These are phyloP conservation scores for Trichaptum fuscoviolaceum DNA, from an alignment of 768 basidiomycete species.

Conservation along the genomic window DNA sequence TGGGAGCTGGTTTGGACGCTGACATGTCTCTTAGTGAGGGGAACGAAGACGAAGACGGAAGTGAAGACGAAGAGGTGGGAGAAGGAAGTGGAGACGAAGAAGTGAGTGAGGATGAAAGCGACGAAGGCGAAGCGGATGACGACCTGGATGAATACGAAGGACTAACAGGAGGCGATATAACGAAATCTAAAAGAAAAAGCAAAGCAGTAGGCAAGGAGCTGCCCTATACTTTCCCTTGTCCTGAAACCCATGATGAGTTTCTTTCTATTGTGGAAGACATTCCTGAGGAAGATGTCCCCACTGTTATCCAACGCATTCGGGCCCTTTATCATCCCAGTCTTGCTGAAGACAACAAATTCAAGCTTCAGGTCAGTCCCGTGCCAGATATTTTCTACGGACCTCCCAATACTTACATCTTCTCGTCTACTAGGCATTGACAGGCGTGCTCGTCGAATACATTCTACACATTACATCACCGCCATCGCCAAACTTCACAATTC, in stretches of 20 bases:
- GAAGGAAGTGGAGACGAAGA: constrained; percentile 23
- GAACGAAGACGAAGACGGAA: constrained; percentile 31
- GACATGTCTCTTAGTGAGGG: constrained; percentile 33
- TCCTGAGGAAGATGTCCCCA: constrained; percentile 66
- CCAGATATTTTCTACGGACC: constrained; percentile 2
- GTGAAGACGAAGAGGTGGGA: constrained; percentile 26
- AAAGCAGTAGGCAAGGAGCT: constrained; percentile 50
- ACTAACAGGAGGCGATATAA: constrained; percentile 12
- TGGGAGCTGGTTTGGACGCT: constrained; percentile 29
- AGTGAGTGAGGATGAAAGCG: constrained; percentile 26
- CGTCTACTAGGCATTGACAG: constrained; percentile 53
- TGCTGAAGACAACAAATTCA: constrained; percentile 86
- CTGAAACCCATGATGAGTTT: constrained; percentile 81
- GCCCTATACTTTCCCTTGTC: constrained; percentile 92
- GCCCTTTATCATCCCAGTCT: constrained; percentile 89
- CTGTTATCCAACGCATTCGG: constrained; percentile 85
- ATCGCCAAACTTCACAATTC: constrained; percentile 49
- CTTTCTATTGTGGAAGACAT: constrained; percentile 73
- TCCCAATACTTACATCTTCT: not conserved
- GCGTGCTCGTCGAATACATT: constrained; percentile 83
- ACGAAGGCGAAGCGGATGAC: constrained; percentile 32
- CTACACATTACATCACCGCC: constrained; percentile 68
- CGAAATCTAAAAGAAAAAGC: constrained; percentile 25
- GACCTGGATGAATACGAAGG: constrained; percentile 32
- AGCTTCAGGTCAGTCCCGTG: constrained; percentile 67